Base-by-base conservation (phyloP, 371 early-diverging fungal genomes). In the Saksenaea oblongispora region DNA sequence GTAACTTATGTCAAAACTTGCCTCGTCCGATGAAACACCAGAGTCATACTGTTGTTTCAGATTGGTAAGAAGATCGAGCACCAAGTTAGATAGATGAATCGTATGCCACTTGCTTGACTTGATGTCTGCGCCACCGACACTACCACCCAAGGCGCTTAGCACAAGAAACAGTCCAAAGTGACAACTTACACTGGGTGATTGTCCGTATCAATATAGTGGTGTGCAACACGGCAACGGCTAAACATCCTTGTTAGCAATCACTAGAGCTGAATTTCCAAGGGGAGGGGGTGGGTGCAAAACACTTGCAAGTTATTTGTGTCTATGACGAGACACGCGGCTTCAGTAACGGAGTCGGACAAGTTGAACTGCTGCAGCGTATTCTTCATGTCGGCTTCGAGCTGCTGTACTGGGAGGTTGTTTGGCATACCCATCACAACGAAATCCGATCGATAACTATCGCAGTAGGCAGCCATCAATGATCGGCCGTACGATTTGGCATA, bases 401-500 rank as follows among this genome's bases (percentile, higher is more conserved):
- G 70, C 31, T 83, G 72, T 35, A 80, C 70, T 54, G 81, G 79
- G 15, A 82, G 74, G 53, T 73, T 73, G 31, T 74, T 76, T 11
- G 87, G 86, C 4, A 87, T 71, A 7, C 89, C 89, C 79, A 86
- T 80, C 34, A 88, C 60, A 4, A 84, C 86, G 67, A 87, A 87
- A 54, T 86, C 87, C 3, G 89, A 77, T 67, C 84, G 82, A 60
- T 86, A 88, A 1, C 70, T 71, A 14, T 82, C 79, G 58, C 82
- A 82, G 39, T 83, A 87, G 9, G 82, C 75, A 27, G 75, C 86
- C 87, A 88, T 84, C 44, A 88, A 65, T 9, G 89, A 88, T 47
- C 89, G 78, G 8, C 87, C 89, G 58, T 86, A 88, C 8, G 86
- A 87, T 66, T 87, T 87, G 27, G 84, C 79, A 64, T 76, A 88